Percentiles rank a stretch among this genome's conserved stretches.
These are phyloP conservation scores for Mycosphaerella sp. DNA, from an alignment of 2,329 filamentous ascomycete species.

Conservation along the genomic window DNA sequence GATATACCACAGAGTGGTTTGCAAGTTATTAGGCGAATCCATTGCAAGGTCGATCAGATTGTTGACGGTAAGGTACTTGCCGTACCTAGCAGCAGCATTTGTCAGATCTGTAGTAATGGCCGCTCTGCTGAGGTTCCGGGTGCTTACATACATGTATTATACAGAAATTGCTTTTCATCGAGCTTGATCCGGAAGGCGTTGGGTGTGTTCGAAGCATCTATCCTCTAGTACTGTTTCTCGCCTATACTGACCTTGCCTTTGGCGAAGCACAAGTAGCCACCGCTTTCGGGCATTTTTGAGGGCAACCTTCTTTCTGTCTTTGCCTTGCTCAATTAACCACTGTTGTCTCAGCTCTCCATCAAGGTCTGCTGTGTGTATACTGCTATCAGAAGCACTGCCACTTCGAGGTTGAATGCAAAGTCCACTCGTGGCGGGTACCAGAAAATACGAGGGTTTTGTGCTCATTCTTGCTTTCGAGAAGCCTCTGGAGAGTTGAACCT, in stretches of 20 bases:
- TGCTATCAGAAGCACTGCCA: no score
- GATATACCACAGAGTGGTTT: constrained; percentile 12
- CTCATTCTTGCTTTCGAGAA: constrained; percentile 2
- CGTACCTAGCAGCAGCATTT: not conserved
- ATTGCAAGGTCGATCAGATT: not conserved
- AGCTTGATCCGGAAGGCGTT: constrained; percentile 11
- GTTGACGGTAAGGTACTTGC: constrained; percentile 7
- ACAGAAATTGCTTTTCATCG: constrained; percentile 3
- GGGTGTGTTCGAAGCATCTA: constrained; percentile 8
- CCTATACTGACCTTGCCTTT: not conserved
- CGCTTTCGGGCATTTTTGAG: constrained; percentile 6
- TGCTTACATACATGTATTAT: not conserved
- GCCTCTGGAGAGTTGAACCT: not conserved
- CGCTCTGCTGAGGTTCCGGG: no score
- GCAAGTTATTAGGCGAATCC: not conserved
- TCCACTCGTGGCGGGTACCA: constrained; percentile 14
- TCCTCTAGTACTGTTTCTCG: constrained; percentile 10
- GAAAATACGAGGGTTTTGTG: constrained; percentile 3
- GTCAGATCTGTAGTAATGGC: not conserved
- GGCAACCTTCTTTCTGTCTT: constrained; percentile 4
- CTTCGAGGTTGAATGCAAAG: constrained; percentile 8
- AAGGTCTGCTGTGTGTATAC: constrained; percentile 10
- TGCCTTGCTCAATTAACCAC: constrained; percentile 7
- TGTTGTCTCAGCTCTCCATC: constrained; percentile 4
- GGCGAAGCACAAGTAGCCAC: constrained; percentile 5